Evolutionary conservation across 371 early-diverging fungal genomes (phyloP).

Genomic region (Mortierella sp.): DNA sequence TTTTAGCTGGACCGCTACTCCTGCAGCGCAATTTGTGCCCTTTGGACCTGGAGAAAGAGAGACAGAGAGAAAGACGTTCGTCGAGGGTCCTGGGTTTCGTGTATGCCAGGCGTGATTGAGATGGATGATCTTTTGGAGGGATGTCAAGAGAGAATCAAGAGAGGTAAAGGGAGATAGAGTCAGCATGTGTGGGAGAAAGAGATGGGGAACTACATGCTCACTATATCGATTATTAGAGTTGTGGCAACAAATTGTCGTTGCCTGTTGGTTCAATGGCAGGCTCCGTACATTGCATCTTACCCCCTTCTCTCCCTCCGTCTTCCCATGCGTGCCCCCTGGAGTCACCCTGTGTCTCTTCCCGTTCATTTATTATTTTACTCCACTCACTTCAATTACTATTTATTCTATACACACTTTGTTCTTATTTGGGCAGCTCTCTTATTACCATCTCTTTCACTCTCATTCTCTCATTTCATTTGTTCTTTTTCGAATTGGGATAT

Average conservation of each 20-base stretch:
- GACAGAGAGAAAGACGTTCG: background rate
- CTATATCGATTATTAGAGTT: background rate
- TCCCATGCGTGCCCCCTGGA: constrained; percentile 21
- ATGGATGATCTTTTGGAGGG: background rate
- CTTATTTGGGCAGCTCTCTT: background rate
- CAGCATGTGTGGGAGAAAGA: background rate
- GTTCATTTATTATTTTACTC: background rate
- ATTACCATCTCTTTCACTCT: background rate
- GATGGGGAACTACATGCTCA: background rate
- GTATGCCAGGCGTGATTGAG: background rate
- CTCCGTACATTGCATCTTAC: constrained; percentile 7
- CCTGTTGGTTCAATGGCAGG: constrained; percentile 2
- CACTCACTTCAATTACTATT: background rate
- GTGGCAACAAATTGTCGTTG: background rate
- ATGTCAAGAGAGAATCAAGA: background rate
- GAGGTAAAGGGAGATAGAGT: constrained; percentile 6
- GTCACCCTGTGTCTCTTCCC: constrained; percentile 7
- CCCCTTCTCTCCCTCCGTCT: constrained; percentile 5
- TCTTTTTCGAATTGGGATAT: background rate
- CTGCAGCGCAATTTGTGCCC: background rate
- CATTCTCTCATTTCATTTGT: background rate
- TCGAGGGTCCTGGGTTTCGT: background rate
- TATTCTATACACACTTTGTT: background rate
- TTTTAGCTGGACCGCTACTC: background rate
- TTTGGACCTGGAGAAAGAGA: background rate